Base-by-base conservation (phyloP, 1,284 basidiomycete genomes). In the Cutaneotrichosporon curvatum region DNA sequence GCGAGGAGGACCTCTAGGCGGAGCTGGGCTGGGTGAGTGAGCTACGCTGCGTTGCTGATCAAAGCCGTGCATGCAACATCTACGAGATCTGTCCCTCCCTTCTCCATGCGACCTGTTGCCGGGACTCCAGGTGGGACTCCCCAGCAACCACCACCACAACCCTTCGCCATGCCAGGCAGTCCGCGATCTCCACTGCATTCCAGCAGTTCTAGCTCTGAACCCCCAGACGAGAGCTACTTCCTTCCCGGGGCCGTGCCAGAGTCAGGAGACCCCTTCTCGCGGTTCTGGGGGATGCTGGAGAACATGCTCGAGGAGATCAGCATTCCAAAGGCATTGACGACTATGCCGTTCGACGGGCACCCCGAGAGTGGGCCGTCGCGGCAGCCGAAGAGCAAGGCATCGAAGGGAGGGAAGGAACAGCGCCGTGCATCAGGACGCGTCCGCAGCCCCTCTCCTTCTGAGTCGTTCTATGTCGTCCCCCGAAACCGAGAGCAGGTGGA, bases 221-320 rank as follows among this genome's bases (percentile, higher is more conserved):
- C 58, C 1, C 58, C 57, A 31, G 53, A 51, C 16, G 65, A 65
- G 44, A 62, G 59, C 2, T 68, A 57, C 38, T 43, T 65, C 16
- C 48, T 67, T 32, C 59, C 65, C 1, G 64, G 63, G 2, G 54
- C 55, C 4, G 40, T 55, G 2, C 62, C 68, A 2, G 67, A 69
- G 31, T 60, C 62, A 0, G 43, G 61, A 2, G 71, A 73, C 45
- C 70, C 70, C 4, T 73, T 72, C 51, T 58, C 55, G 2, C 48
- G 67, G n/a, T 73, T 73, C 52, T 73, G 72, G 72, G 67, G 63
- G 8, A 66, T 66, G 54, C 50, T 73, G 18, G 70, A 73, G 45
- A 70, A 65, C 37, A 65, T 64, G 56, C 43, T 69, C 23, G 69
- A 71, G 16, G 64, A 70, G 40, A 67, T 71, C 20, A 63, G 61